Evolutionary conservation across 2,329 filamentous ascomycete genomes (phyloP).

Genomic region (Scorias spongiosa): DNA sequence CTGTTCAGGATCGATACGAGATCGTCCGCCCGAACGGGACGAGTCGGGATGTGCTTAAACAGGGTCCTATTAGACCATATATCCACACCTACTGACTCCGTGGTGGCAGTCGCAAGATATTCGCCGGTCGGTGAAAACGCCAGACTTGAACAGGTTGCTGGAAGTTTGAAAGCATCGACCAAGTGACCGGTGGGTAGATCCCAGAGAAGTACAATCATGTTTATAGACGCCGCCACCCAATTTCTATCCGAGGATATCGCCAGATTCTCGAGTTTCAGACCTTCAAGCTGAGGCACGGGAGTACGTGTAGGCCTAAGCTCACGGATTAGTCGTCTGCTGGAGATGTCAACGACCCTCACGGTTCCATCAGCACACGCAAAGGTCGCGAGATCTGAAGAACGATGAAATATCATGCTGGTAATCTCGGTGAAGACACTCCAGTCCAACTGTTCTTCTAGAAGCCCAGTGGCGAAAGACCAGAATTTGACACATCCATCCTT

Average conservation of each 20-base stretch:
- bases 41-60: slow-evolving; percentile 76
- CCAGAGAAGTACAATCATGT: slow-evolving; percentile 74
- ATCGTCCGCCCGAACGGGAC: slow-evolving; percentile 66
- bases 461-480: slow-evolving; percentile 84
- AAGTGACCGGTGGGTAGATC: slow-evolving; percentile 91
- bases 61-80: slow-evolving; percentile 91
- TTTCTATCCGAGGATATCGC: slow-evolving; percentile 79
- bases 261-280: slow-evolving; percentile 22
- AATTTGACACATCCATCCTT: slow-evolving; percentile 91
- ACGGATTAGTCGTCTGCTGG: slow-evolving; percentile 79
- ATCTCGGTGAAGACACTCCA: slow-evolving; percentile 68
- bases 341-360: slow-evolving; percentile 76
- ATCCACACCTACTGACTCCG: slow-evolving; percentile 72
- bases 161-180: slow-evolving; percentile 76
- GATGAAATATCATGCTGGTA: slow-evolving; percentile 64
- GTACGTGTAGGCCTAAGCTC: slow-evolving; percentile 66
- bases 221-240: slow-evolving; percentile 81
- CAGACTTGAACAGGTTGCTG: slow-evolving; percentile 64
- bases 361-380: slow-evolving; percentile 80
- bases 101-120: slow-evolving; percentile 78
- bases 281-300: slow-evolving; percentile 9
- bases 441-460: slow-evolving; percentile 63
- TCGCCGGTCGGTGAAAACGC: slow-evolving; percentile 84
- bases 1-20: slow-evolving; percentile 44
- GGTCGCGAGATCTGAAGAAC: slow-evolving; percentile 69